Evolutionary conservation across 345 rosid genomes (phyloP).

Genomic region (Populus nigra): DNA sequence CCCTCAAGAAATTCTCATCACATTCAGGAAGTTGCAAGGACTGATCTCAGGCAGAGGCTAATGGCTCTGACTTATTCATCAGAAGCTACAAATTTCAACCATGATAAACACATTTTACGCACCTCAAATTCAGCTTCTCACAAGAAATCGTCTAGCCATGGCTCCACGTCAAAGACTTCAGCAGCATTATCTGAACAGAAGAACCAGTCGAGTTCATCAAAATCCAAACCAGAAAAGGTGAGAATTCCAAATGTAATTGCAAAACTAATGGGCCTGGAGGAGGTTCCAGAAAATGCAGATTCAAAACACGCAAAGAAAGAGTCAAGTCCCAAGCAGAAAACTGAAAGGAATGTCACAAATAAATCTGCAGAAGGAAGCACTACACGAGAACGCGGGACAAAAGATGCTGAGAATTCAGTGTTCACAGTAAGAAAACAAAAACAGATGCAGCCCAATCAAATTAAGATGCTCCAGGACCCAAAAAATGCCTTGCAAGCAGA

Average conservation of each 20-base stretch:
- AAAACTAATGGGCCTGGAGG: constrained; percentile 80
- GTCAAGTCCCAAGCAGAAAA: constrained; percentile 28
- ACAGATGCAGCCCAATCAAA: constrained; percentile 30
- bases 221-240: constrained; percentile 47
- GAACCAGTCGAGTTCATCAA: constrained; percentile 32
- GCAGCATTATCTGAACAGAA: constrained; percentile 31
- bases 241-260: constrained; percentile 85
- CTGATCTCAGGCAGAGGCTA: constrained; percentile 47
- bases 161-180: constrained; percentile 18
- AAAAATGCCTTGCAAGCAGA: constrained; percentile 19
- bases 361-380: constrained; percentile 28
- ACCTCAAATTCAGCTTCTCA: constrained; percentile 38
- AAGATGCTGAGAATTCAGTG: constrained; percentile 28
- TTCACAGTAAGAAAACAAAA: constrained; percentile 25
- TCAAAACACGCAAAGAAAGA: constrained; percentile 32
- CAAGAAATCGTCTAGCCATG: constrained; percentile 36
- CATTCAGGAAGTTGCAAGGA: constrained; percentile 41
- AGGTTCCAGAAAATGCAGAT: constrained; percentile 50
- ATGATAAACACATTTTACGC: constrained; percentile 19
- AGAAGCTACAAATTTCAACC: constrained; percentile 26
- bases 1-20: constrained; percentile 29
- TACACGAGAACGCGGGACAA: constrained; percentile 23
- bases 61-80: constrained; percentile 44
- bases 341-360: constrained; percentile 12
- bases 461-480: constrained; percentile 22